These are phyloP conservation scores for Parmelia sp. DNA, from an alignment of 495 filamentous ascomycete genomes.

Conservation along the genomic window DNA sequence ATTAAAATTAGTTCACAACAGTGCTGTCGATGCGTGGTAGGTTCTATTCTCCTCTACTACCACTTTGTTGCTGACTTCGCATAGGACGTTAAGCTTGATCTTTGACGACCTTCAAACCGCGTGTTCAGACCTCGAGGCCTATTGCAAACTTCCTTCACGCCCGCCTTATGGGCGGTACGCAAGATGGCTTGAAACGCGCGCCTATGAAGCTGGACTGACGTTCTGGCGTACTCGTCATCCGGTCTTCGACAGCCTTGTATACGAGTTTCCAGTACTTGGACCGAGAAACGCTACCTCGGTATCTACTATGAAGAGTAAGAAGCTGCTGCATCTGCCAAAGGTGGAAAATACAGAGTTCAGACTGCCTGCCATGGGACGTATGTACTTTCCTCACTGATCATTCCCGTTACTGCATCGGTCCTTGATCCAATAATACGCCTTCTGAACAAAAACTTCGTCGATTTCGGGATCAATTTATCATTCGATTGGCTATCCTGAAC, in stretches of 20 bases:
- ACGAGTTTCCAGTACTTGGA: not conserved
- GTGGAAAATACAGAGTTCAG: not conserved
- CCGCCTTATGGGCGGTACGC: not conserved
- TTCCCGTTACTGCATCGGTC: no score
- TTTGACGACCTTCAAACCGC: slow-evolving; percentile 1
- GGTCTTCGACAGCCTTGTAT: not conserved
- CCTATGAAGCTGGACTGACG: not conserved
- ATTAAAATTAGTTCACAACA: not conserved
- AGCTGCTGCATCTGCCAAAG: slow-evolving; percentile 1
- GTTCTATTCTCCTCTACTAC: not conserved
- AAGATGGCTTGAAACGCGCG: not conserved
- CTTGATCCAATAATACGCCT: no score
- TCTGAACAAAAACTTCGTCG: not conserved
- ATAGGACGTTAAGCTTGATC: slow-evolving; percentile 3
- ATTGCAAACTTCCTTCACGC: not conserved
- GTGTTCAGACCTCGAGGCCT: slow-evolving; percentile 3
- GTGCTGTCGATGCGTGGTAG: not conserved
- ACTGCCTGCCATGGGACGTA: slow-evolving; percentile 1
- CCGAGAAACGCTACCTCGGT: not conserved
- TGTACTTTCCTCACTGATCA: not conserved
- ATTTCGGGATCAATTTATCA: not conserved
- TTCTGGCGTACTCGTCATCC: not conserved
- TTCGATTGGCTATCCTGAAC: not conserved
- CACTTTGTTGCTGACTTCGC: not conserved
- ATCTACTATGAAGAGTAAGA: not conserved